Evolutionary conservation across 2,329 filamentous ascomycete genomes (phyloP), one percentile per base, ranked within the genome.

Genomic region (Sarocladium strictum): DNA sequence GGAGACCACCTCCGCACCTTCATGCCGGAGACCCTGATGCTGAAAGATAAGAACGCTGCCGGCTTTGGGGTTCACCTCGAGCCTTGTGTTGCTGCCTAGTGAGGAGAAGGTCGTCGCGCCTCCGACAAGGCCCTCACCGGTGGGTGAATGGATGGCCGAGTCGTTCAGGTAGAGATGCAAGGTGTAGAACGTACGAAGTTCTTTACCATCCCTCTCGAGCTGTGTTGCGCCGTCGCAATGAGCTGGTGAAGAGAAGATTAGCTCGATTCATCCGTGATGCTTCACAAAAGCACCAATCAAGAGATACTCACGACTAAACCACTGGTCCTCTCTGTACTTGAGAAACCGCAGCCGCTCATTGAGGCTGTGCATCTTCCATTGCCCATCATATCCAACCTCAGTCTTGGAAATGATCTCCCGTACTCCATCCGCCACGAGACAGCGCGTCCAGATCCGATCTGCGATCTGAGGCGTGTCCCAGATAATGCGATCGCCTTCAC

Each of bases 341-440:
- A 95, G 70, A 62, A 92, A 92, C 26, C 90, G 74, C 78, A 92
- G 78, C 33, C 88, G 72, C 64, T 90, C 81, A 65, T 94, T 94
- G 40, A 89, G 66, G 10, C 84, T 60, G 32, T 66, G 58, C 58
- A 80, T 76, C 50, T 66, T 64, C 74, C 76, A 77, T 49, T 63
- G 59, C 58, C 58, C 24, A 55, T 55, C 19, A 56, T 56, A 19
- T 61, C 55, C 6, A 67, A 61, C 21, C 0, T 68, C 62, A 17
- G 76, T 62, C 2, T 63, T 61, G 1, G 61, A 66, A 23, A 83
- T 60, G 52, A 69, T 60, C 32, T 75, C 70, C 15, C 58, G 60
- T 29, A 83, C 59, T 1, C 73, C 74, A 2, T 72, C 66, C 10
- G 72, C 65, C 50, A 64, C 58, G 61, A 65, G 49, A 65, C 86